Percentiles rank a stretch among this genome's conserved stretches.
Conservation (phyloP, 2,329 filamentous ascomycete genomes). For the Neurospora sp. region DNA sequence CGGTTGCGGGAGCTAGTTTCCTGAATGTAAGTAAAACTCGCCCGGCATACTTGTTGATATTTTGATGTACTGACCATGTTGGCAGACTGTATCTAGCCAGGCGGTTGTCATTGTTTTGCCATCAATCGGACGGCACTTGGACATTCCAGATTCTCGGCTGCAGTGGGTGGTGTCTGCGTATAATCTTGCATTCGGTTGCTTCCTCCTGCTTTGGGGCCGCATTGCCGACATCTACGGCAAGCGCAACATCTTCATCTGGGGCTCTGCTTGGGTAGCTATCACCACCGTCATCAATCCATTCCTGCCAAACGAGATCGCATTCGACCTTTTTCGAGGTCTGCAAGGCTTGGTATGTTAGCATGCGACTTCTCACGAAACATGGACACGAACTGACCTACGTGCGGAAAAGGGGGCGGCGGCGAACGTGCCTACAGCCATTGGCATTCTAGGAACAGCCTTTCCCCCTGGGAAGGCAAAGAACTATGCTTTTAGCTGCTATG, state of each 20-base stretch:
- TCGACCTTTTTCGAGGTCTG: conserved; percentile 56
- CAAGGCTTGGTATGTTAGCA: conserved; percentile 44
- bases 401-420: conserved; percentile 50
- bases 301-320: conserved; percentile 55
- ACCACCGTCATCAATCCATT: conserved; percentile 54
- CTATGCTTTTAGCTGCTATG: conserved; percentile 58
- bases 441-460: conserved; percentile 59
- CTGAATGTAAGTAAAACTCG: conserved; percentile 33
- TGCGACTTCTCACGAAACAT: not conserved
- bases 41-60: no score
- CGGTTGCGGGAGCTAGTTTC: conserved; percentile 45
- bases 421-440: conserved; percentile 62
- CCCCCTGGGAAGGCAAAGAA: conserved; percentile 60
- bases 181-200: conserved; percentile 56
- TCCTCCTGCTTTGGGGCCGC: conserved; percentile 57
- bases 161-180: conserved; percentile 63
- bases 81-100: conserved; percentile 46
- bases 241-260: conserved; percentile 53
- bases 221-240: conserved; percentile 60
- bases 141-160: conserved; percentile 46
- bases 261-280: conserved; percentile 52
- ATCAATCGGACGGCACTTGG: conserved; percentile 45
- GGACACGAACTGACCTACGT: not conserved
- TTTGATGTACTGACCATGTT: conserved; percentile 7
- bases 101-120: conserved; percentile 53